Evolutionary conservation across 148 eudicot genomes (phyloP).

Genomic region (Cornus florida): DNA sequence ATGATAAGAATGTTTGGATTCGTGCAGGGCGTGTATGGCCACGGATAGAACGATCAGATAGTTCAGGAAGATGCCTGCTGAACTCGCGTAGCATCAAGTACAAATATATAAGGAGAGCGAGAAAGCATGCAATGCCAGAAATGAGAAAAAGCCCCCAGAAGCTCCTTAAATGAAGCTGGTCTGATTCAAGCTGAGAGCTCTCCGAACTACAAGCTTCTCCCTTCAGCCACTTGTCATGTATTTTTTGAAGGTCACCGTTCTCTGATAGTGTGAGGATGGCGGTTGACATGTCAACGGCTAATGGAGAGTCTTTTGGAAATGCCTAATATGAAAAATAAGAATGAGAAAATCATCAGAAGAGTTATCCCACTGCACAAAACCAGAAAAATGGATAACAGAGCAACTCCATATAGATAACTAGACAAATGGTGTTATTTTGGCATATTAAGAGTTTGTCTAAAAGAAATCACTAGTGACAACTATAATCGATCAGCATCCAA

Average conservation of each 20-base stretch:
- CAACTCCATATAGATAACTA: not conserved
- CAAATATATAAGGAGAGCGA: not conserved
- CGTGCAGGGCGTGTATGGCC: not conserved
- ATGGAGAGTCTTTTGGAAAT: conserved; percentile 33
- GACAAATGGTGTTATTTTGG: not conserved
- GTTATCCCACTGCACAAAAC: too few species aligned
- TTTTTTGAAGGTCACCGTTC: conserved; percentile 32
- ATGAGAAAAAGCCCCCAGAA: not conserved
- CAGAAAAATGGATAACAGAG: not conserved
- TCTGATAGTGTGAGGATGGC: conserved; percentile 33
- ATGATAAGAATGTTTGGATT: conserved; percentile 10
- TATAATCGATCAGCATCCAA: too few species aligned
- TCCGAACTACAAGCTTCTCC: not conserved
- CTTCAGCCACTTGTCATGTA: conserved; percentile 5
- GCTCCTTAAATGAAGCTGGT: not conserved
- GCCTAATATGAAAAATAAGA: conserved; percentile 13
- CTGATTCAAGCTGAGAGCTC: not conserved
- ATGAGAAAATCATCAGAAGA: too few species aligned
- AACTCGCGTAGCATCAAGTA: not conserved
- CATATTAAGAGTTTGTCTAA: not conserved
- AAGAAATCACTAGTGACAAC: not conserved
- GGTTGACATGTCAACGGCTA: conserved; percentile 40
- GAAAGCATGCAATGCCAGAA: not conserved
- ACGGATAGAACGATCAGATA: not conserved
- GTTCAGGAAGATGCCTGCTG: not conserved